Percentiles rank a stretch among this genome's conserved stretches.
These are phyloP conservation scores for Prototheca stagnorum DNA, from an alignment of 163 green algal genomes.

Conservation along the genomic window DNA sequence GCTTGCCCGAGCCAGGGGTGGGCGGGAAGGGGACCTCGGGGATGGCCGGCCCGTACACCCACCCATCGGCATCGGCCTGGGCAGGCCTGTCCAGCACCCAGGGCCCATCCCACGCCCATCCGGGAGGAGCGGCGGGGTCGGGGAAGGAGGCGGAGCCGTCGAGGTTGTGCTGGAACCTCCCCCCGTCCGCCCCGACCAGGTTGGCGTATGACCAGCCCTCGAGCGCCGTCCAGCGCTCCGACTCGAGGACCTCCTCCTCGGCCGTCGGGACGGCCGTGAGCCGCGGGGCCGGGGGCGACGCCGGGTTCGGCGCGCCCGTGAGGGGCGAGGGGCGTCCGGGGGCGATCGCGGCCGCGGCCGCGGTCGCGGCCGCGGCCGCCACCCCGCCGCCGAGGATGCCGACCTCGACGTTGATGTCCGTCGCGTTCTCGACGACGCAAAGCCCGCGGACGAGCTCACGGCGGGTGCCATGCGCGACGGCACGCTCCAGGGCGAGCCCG, in stretches of 20 bases:
- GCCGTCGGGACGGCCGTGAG: conserved; percentile 13
- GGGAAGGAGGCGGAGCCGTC: conserved; percentile 14
- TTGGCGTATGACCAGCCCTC: conserved; percentile 29
- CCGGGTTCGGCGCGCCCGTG: no score
- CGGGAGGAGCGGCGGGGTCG: conserved; percentile 10
- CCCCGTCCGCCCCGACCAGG: conserved; percentile 30
- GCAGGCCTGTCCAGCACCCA: conserved; percentile 36
- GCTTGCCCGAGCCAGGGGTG: conserved; percentile 3
- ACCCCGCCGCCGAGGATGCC: conserved; percentile 24
- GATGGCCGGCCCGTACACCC: conserved; percentile 42
- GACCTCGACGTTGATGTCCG: conserved; percentile 40
- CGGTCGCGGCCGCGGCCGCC: conserved; percentile 16
- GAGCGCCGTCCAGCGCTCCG: conserved; percentile 43
- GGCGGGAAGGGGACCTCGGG: conserved; percentile 26
- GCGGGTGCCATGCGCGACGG: conserved; percentile 23
- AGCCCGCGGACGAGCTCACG: conserved; percentile 44
- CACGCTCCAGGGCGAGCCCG: conserved; percentile 40
- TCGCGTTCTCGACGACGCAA: conserved; percentile 46
- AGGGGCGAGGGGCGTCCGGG: no score
- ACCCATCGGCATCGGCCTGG: conserved; percentile 36
- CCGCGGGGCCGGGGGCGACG: no score
- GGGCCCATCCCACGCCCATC: conserved; percentile 56
- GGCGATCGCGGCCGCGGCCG: no score
- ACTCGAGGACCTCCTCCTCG: conserved; percentile 61
- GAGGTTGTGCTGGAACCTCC: conserved; percentile 14